These are phyloP conservation scores for Talaromyces sp. DNA, from an alignment of 2,329 filamentous ascomycete species.

Conservation along the genomic window DNA sequence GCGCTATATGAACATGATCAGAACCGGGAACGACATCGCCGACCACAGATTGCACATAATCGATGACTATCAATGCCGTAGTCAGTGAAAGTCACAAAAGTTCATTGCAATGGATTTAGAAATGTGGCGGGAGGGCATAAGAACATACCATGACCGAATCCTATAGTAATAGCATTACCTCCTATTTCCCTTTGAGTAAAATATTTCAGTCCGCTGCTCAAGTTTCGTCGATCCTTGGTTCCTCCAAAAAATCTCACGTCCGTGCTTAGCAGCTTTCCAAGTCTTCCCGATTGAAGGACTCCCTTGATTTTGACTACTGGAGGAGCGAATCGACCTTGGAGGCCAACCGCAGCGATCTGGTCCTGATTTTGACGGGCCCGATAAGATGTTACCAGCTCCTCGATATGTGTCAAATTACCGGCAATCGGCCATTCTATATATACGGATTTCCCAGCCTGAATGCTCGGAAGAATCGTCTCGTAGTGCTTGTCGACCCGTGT, in stretches of 20 bases:
- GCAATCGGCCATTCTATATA: conserved; percentile 11
- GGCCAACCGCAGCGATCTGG: neutral
- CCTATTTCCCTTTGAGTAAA: conserved; percentile 7
- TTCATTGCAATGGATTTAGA: neutral
- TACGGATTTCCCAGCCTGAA: conserved; percentile 1
- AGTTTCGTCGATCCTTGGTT: neutral
- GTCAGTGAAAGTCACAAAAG: neutral
- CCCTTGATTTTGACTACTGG: conserved; percentile 4
- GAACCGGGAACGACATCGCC: conserved; percentile 31
- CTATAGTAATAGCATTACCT: conserved; percentile 9
- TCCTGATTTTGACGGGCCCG: neutral
- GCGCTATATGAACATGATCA: conserved; percentile 9
- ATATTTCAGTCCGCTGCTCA: neutral
- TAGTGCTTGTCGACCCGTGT: conserved; percentile 9
- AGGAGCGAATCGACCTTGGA: conserved; percentile 5
- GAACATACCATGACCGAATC: conserved; percentile 7
- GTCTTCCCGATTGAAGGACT: neutral
- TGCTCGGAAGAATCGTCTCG: neutral
- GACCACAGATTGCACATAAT: conserved; percentile 9
- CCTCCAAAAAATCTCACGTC: conserved; percentile 10
- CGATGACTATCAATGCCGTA: neutral
- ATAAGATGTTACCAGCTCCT: neutral
- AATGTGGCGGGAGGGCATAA: neutral
- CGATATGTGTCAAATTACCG: neutral
- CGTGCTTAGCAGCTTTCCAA: conserved; percentile 4